Conservation (phyloP, 257 asterid genomes). For the Rhazya stricta region DNA sequence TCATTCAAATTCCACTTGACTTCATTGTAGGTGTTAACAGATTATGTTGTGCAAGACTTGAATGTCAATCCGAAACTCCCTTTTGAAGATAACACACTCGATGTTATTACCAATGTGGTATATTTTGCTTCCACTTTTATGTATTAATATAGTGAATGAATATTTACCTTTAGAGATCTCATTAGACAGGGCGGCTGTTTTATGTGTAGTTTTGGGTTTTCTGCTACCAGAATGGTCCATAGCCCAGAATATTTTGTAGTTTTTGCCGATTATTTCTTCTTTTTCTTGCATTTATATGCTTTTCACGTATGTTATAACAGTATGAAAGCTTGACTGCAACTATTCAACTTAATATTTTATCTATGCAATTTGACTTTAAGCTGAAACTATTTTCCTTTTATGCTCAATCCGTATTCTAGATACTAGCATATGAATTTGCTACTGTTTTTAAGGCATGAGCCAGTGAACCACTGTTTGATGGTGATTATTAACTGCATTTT, state of each 20-base stretch:
- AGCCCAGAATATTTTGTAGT: neutral
- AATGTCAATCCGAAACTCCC: constrained; percentile 78
- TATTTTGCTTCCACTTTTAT: constrained; percentile 18
- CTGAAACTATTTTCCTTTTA: neutral
- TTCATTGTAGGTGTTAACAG: constrained; percentile 68
- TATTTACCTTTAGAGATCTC: neutral
- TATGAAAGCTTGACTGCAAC: neutral
- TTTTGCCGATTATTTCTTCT: neutral
- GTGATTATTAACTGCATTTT: neutral
- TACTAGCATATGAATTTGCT: neutral
- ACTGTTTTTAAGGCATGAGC: neutral
- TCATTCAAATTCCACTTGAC: constrained; percentile 13
- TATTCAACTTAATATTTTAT: neutral
- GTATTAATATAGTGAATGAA: neutral
- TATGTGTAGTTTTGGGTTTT: neutral
- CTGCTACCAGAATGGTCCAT: neutral
- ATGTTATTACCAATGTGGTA: constrained; percentile 86
- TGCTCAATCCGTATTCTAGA: neutral
- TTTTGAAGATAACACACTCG: constrained; percentile 68
- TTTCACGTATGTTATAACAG: neutral
- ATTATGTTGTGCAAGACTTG: constrained; percentile 87
- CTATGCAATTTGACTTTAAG: neutral
- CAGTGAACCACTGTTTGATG: neutral
- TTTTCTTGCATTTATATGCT: neutral
- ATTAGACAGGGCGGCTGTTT: neutral